phyloP scores from a whole-genome alignment of 768 basidiomycete genomes.

The Nidularia sp. region DNA sequence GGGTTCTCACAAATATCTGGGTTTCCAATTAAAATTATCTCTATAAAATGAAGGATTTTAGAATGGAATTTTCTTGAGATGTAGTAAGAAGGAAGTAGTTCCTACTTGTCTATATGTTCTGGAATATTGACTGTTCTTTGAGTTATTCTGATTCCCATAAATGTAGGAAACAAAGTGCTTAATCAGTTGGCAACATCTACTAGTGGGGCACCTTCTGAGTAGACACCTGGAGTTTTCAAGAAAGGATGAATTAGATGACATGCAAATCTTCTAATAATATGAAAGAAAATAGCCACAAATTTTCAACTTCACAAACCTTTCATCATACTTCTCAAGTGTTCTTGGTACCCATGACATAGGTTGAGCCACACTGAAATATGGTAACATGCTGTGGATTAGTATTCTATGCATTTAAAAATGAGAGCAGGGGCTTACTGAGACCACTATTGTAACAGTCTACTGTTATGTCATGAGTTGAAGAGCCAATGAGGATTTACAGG shows the following conservation, averaged over 20 bases:
- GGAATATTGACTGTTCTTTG: slow-evolving; percentile 10
- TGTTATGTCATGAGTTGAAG: slow-evolving; percentile 32
- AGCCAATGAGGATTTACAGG: background rate
- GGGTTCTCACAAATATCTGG: too few relatives aligned
- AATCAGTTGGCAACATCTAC: slow-evolving; percentile 42
- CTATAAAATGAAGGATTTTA: too few relatives aligned
- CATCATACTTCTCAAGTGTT: slow-evolving; percentile 28
- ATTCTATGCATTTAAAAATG: slow-evolving; percentile 33
- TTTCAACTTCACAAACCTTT: slow-evolving; percentile 10
- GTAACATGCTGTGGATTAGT: slow-evolving; percentile 28
- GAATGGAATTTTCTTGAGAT: too few relatives aligned
- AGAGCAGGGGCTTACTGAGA: slow-evolving; percentile 11
- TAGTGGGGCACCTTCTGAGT: slow-evolving; percentile 39
- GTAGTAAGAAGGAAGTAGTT: background rate
- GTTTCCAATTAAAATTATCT: too few relatives aligned
- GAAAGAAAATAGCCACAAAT: background rate
- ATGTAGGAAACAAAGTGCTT: slow-evolving; percentile 37
- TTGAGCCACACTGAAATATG: slow-evolving; percentile 46
- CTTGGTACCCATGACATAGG: slow-evolving; percentile 46
- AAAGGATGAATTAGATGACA: background rate
- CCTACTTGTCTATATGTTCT: background rate
- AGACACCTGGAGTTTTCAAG: slow-evolving; percentile 16
- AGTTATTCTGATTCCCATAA: slow-evolving; percentile 12
- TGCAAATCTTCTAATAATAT: background rate
- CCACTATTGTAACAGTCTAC: slow-evolving; percentile 34